Base-by-base conservation (phyloP, 1,139 yeast genomes). In the Suhomyces coccinellae region DNA sequence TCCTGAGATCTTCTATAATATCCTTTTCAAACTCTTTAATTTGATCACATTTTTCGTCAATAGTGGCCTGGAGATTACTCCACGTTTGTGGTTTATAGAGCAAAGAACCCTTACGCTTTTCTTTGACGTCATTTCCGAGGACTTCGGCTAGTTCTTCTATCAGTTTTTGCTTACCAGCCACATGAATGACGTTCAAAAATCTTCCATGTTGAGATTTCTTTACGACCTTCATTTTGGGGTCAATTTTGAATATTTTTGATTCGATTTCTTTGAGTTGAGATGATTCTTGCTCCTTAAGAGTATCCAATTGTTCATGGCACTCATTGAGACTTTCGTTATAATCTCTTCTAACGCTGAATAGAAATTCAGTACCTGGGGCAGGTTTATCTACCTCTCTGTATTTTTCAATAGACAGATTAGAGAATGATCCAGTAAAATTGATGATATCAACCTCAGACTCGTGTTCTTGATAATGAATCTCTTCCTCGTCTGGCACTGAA, bases 1-100 rank as follows among this genome's bases (percentile, higher is more conserved):
- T 46, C 30, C 78, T 66, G 29, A 85, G 62, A 4, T 59, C 59
- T 1, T 70, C 66, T 3, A 84, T 63, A 12, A 84, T 69, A 7
- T 51, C 51, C 3, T 60, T 61, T 57, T 86, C 93, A 38, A 71
- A 71, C 1, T 36, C 50, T n/a, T 52, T 56, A 10, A 74, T 72
- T 6, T 51, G 51, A 3, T 62, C 64, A 4, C 57, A 50, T 24
- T 61, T 54, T 3, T 59, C 60, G n/a, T 56, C 61, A 4, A 69
- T 56, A 11, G 51, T 47, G 7, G 57, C 51, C 45, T 71, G 75
- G 3, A 72, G 36, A 2, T 52, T 47, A 8, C 60, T 55, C 78
- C 79, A 73, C 11, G 58, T 59, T 0, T 45, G 41, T 0, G 78
- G 67, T 40, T 67, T 68, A 42, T 62, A 57, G 2, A 71, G 45